Base-by-base conservation (phyloP, 148 eudicot genomes). In the Heliamphora exappendiculata region DNA sequence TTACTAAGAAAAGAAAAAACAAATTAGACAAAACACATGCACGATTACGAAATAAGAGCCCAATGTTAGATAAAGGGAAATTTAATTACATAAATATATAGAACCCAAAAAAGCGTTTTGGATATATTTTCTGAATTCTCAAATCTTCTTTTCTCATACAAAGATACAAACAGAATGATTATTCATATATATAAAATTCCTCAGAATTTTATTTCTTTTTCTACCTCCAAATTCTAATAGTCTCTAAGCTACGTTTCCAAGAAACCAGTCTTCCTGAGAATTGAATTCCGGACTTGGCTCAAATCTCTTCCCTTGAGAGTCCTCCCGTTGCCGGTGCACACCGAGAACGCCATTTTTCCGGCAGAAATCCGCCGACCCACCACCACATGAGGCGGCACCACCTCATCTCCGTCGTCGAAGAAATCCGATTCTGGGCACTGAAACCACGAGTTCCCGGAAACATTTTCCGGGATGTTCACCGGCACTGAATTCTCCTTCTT, bases 261-360 rank as follows among this genome's bases (percentile, higher is more conserved):
- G 77, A 90, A 90, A 20, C 97, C 95, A 31, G 97, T 93, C 85
- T 89, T 84, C 68, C 87, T 80, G 65, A 90, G 89, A 82, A 93
- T 69, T 6, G 91, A 86, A 85, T 90, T 86, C 74, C 95, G 73
- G 14, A 93, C 85, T 78, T 81, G 73, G 58, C 85, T 74, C 84
- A 93, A 82, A 80, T 90, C 90, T 79, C 90, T 77, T 6, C 92
- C 92, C 68, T 90, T 92, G 16, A 86, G 76, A 42, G 84, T 83
- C 82, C 87, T 86, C 44, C 88, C 89, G 49, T 78, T 84, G 0
- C 86, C 86, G 12, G 73, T 76, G 51, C 81, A 83, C 22, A 88
- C 78, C 20, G 89, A 86, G 58, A 80, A 82, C 0, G 81, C 77
- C 82, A 82, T 82, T 76, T 89, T 89, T 17, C 82, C 62, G 67